phyloP scores from a whole-genome alignment of 139 green algal genomes.

The Zygnema circumcarinatum region DNA sequence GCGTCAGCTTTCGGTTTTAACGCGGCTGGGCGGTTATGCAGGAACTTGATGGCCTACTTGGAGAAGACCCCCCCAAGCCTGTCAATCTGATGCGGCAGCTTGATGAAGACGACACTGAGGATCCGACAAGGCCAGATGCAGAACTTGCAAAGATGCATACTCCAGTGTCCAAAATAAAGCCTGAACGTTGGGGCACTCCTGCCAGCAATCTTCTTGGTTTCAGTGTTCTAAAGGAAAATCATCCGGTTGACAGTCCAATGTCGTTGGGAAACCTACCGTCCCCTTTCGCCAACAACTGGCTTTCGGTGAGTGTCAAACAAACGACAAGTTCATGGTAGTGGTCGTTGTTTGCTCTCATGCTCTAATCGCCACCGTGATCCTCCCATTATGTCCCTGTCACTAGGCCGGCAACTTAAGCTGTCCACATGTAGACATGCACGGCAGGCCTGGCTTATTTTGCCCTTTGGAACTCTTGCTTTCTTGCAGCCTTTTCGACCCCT shows the following conservation, averaged over 20 bases:
- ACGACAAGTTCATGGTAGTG: too few species aligned
- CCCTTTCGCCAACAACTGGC: background rate
- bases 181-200: background rate
- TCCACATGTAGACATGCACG: too few species aligned
- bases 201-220: background rate
- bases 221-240: background rate
- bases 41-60: background rate
- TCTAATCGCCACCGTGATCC: too few species aligned
- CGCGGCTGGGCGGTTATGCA: too few species aligned
- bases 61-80: background rate
- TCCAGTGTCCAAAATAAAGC: background rate
- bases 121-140: background rate
- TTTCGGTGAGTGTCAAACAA: background rate
- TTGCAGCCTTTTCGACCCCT: background rate
- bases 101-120: background rate
- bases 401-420: too few species aligned
- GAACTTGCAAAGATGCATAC: background rate
- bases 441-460: too few species aligned
- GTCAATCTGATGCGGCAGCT: background rate
- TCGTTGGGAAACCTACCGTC: background rate
- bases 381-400: too few species aligned
- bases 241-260: background rate
- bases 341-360: too few species aligned
- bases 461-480: too few species aligned
- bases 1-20: too few species aligned